Conservation (phyloP, 2,329 filamentous ascomycete species). For the Fusarium haematococcum region DNA sequence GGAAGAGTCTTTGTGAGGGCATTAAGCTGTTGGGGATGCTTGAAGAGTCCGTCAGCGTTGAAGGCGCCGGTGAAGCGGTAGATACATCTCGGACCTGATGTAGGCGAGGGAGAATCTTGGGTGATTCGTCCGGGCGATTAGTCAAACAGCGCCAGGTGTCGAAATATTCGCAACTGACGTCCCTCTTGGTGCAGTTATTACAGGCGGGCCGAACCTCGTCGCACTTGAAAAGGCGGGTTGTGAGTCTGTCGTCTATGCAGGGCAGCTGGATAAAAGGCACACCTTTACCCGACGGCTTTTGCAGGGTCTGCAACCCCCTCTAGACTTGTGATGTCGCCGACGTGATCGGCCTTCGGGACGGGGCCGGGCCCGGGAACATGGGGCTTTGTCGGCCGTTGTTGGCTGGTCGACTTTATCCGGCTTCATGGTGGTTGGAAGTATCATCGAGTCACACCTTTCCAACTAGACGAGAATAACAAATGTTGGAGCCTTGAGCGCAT, state of each 20-base stretch:
- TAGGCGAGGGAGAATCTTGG: neutral
- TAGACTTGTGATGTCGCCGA: neutral
- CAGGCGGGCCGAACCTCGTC: neutral
- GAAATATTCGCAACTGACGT: neutral
- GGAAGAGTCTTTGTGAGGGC: neutral
- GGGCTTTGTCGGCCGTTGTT: neutral
- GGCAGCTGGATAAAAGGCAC: rapidly evolving
- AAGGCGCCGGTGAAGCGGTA: neutral
- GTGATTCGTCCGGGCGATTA: neutral
- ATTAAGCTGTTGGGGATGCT: neutral
- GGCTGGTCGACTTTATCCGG: neutral
- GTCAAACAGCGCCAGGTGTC: neutral
- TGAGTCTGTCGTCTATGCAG: neutral
- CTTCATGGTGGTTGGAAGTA: neutral
- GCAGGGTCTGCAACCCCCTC: neutral
- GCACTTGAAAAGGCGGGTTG: neutral
- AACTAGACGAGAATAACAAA: neutral
- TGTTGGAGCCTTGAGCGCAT: neutral
- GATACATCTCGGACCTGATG: neutral
- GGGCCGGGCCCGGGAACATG: neutral
- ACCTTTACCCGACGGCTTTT: neutral
- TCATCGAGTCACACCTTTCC: neutral
- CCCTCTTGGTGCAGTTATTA: neutral
- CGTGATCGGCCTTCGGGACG: neutral
- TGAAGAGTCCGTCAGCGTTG: neutral